A percentile compares a stretch with the other conserved stretches of the same genome.
Evolutionary conservation across 1,139 yeast species (phyloP).

Genomic region (Pichia sp.): DNA sequence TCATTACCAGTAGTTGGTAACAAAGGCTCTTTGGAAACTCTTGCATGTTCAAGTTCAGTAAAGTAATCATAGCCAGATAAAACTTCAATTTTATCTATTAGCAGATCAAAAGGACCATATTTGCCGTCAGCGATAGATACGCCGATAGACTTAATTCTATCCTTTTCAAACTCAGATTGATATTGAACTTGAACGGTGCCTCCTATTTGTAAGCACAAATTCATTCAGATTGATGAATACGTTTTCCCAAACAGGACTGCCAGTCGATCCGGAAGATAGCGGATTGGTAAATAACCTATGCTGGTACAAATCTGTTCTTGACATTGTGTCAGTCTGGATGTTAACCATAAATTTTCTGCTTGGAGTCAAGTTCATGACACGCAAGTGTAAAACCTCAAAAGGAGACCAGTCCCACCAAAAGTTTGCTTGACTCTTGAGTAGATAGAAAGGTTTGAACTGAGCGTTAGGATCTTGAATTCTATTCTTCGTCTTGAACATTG

Average conservation of each 20-base stretch:
- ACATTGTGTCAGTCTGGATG: conserved; percentile 75
- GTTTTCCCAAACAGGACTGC: conserved; percentile 57
- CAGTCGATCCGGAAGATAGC: neutral
- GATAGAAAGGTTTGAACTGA: conserved; percentile 44
- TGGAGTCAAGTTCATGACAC: conserved; percentile 51
- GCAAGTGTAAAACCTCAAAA: conserved; percentile 45
- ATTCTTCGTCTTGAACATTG: conserved; percentile 79
- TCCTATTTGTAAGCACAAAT: conserved; percentile 76
- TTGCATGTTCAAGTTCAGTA: conserved; percentile 36
- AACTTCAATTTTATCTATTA: conserved; percentile 72
- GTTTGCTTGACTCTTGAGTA: conserved; percentile 31
- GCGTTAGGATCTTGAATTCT: conserved; percentile 36
- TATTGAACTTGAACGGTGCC: conserved; percentile 70
- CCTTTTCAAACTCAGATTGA: conserved; percentile 54
- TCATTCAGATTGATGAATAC: conserved; percentile 73
- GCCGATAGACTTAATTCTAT: conserved; percentile 70
- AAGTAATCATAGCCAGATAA: conserved; percentile 52
- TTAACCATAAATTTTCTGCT: conserved; percentile 63
- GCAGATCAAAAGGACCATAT: conserved; percentile 70
- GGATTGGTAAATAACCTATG: conserved; percentile 63
- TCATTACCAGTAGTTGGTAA: conserved; percentile 6
- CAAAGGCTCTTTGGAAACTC: conserved; percentile 20
- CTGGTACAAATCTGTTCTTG: conserved; percentile 76
- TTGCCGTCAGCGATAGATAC: conserved; percentile 75
- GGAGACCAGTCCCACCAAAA: conserved; percentile 36